Percentiles rank a stretch among this genome's conserved stretches.
Evolutionary conservation across 1,139 yeast genomes (phyloP).

Genomic region (Entelexis paramagnoliae): DNA sequence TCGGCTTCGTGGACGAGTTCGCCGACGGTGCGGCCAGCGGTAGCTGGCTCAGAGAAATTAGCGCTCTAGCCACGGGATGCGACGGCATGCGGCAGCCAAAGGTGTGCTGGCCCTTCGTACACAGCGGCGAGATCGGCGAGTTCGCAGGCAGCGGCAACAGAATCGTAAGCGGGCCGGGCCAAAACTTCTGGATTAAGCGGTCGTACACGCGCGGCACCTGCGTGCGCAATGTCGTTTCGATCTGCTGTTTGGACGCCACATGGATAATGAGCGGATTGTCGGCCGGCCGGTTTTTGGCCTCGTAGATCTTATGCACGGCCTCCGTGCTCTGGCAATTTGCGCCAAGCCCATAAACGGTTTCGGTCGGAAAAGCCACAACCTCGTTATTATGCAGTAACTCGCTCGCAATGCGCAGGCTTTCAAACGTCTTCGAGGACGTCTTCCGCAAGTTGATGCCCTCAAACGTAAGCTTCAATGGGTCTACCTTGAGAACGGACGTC

Average conservation of each 20-base stretch:
- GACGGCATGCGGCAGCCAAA: constrained; percentile 85
- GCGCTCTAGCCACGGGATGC: constrained; percentile 82
- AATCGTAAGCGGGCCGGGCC: constrained; percentile 97
- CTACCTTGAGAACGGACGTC: constrained; percentile 40
- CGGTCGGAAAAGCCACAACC: constrained; percentile 91
- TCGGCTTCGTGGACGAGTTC: constrained; percentile 88
- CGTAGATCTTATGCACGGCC: constrained; percentile 65
- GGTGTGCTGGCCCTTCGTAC: constrained; percentile 80
- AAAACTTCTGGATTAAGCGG: constrained; percentile 52
- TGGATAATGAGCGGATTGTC: constrained; percentile 92
- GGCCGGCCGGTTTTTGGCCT: constrained; percentile 85
- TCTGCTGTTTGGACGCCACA: constrained; percentile 65
- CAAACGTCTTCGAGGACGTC: constrained; percentile 42
- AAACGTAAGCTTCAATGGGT: constrained; percentile 38
- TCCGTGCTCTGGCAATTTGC: constrained; percentile 71
- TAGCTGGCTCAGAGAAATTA: constrained; percentile 72
- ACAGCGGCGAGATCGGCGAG: constrained; percentile 54
- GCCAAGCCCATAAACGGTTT: constrained; percentile 92
- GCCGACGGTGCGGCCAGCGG: constrained; percentile 98
- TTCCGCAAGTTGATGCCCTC: constrained; percentile 37
- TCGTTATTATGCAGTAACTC: constrained; percentile 39
- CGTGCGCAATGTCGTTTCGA: constrained; percentile 41
- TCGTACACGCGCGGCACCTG: constrained; percentile 58
- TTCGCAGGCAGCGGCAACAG: constrained; percentile 51
- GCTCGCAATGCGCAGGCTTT: constrained; percentile 48